A percentile compares a stretch with the other conserved stretches of the same genome.
phyloP scores from a whole-genome alignment of 2,329 filamentous ascomycete genomes.

The Aspergillus chevalieri region DNA sequence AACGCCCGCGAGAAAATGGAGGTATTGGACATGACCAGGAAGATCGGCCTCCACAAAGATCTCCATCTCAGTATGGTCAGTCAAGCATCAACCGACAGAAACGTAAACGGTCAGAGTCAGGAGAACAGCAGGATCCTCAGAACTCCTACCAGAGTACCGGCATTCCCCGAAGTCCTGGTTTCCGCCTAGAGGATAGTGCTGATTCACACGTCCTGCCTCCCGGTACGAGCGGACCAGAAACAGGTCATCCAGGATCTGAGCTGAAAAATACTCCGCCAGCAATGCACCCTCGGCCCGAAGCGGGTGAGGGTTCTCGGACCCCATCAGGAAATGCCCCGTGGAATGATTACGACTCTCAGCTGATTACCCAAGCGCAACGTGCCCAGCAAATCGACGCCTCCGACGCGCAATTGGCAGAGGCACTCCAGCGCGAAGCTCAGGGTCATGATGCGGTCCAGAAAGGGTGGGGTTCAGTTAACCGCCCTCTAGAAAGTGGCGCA shows the following conservation, averaged over 20 bases:
- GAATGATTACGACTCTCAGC: constrained; percentile 37
- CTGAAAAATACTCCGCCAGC: constrained; percentile 15
- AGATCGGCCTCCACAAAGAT: constrained; percentile 17
- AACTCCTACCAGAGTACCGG: constrained; percentile 33
- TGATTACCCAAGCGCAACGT: constrained; percentile 43
- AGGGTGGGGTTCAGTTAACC: constrained; percentile 27
- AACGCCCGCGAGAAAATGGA: constrained; percentile 51
- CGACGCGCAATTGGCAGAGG: constrained; percentile 48
- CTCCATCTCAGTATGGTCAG: constrained; percentile 16
- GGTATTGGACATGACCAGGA: constrained; percentile 18
- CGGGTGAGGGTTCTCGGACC: constrained; percentile 22
- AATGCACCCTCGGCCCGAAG: constrained; percentile 20
- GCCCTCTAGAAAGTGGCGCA: constrained; percentile 30
- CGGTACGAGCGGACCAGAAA: constrained; percentile 13
- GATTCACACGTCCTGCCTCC: constrained; percentile 17
- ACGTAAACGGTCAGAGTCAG: constrained; percentile 62
- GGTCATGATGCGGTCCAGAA: constrained; percentile 31
- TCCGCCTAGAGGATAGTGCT: constrained; percentile 29
- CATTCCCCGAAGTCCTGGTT: constrained; percentile 31
- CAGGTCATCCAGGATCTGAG: constrained; percentile 14
- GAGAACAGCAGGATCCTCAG: constrained; percentile 38
- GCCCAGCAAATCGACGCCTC: constrained; percentile 41
- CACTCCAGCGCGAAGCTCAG: constrained; percentile 46
- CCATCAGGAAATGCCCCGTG: constrained; percentile 26
- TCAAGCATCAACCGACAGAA: constrained; percentile 47